phyloP scores from a whole-genome alignment of 2,329 filamentous ascomycete genomes.

The Dactylellina sp. region DNA sequence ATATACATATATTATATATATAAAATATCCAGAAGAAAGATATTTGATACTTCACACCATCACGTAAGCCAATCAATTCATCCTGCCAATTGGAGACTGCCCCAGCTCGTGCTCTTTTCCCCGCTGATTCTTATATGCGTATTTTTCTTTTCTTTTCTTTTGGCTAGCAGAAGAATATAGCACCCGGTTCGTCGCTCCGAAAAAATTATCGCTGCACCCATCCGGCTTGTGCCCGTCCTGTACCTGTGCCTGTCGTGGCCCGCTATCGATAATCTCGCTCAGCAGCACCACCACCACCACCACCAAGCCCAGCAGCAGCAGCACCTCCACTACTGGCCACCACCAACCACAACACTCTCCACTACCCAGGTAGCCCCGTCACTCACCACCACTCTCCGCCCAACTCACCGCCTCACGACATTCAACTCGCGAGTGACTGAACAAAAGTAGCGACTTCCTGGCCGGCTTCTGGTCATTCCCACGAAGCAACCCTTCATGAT shows the following conservation, averaged over 20 bases:
- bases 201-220: no score
- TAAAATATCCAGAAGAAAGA: not conserved
- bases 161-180: no score
- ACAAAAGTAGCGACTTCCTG: constrained; percentile 23
- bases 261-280: not conserved
- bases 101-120: no score
- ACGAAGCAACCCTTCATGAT: constrained; percentile 44
- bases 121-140: no score
- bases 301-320: no score
- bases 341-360: constrained; percentile 22
- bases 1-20: not conserved
- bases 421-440: constrained; percentile 8
- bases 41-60: no score
- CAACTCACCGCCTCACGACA: constrained; percentile 6
- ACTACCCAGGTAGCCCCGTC: constrained; percentile 1
- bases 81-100: no score
- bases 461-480: constrained; percentile 32
- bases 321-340: no score
- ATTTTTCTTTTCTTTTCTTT: no score
- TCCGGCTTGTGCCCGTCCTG: no score
- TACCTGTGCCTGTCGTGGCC: constrained; percentile 29
- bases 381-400: constrained; percentile 8
- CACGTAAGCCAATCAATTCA: no score
- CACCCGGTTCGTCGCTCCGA: no score
- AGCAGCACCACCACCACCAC: constrained; percentile 3